A percentile compares a stretch with the other conserved stretches of the same genome.
Evolutionary conservation across 129 eudicot species (phyloP).

Genomic region (Pseudognaphalium luteoalbum): DNA sequence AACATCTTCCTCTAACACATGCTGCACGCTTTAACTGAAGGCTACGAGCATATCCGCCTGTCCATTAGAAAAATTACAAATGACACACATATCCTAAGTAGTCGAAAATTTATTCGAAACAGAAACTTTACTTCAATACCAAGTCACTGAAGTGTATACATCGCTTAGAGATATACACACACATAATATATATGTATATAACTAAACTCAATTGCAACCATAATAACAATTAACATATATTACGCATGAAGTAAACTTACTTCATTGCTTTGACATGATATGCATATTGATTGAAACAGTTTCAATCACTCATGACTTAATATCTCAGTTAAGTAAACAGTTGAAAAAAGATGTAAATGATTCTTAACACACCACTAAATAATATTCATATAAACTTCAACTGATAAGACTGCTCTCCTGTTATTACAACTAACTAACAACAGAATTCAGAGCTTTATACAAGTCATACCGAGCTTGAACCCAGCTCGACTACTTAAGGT

Average conservation of each 20-base stretch:
- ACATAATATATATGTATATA: neutral
- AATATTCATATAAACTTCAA: neutral
- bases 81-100: constrained; percentile 10
- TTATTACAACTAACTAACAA: neutral
- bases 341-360: neutral
- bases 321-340: neutral
- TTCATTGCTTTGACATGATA: neutral
- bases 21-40: constrained; percentile 15
- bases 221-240: neutral
- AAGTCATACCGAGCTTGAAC: too few species aligned
- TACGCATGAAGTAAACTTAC: neutral
- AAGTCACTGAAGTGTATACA: neutral
- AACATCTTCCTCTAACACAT: constrained; percentile 12
- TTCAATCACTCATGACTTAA: neutral
- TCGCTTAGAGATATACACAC: neutral
- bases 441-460: too few species aligned
- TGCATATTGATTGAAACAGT: neutral
- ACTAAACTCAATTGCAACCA: neutral
- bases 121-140: neutral
- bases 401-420: neutral
- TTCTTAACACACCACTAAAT: neutral
- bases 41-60: constrained; percentile 38
- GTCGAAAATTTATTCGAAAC: neutral
- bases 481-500: too few species aligned
- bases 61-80: constrained; percentile 9